These are phyloP conservation scores for Starmerella geochares DNA, from an alignment of 805 yeast species.

Conservation along the genomic window DNA sequence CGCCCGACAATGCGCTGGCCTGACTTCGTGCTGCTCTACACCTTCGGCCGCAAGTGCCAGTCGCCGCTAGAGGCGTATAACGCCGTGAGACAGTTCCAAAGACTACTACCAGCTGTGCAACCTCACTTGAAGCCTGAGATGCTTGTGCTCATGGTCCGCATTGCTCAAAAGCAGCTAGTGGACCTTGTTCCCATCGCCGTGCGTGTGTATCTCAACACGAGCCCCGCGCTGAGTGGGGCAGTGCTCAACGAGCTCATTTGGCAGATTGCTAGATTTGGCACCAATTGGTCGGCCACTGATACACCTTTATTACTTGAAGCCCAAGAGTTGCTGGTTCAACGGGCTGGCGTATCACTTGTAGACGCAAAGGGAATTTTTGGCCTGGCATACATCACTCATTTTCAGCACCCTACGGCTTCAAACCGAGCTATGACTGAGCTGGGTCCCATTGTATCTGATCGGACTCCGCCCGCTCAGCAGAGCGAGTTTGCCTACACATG, in stretches of 20 bases:
- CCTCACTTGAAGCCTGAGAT: slow-evolving; percentile 22
- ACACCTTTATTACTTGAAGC: slow-evolving; percentile 24
- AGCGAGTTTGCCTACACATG: slow-evolving; percentile 18
- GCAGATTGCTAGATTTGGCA: slow-evolving; percentile 27
- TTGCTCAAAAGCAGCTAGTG: slow-evolving; percentile 21
- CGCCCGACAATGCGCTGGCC: slow-evolving; percentile 26
- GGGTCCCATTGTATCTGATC: background rate
- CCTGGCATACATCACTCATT: slow-evolving; percentile 25
- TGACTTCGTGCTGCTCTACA: slow-evolving; percentile 25
- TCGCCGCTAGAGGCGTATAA: slow-evolving; percentile 25
- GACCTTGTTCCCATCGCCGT: slow-evolving; percentile 27
- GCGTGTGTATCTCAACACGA: slow-evolving; percentile 20
- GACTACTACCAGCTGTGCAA: slow-evolving; percentile 9
- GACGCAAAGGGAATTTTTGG: slow-evolving; percentile 30
- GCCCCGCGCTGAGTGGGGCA: background rate
- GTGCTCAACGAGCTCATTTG: slow-evolving; percentile 28
- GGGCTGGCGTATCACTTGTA: slow-evolving; percentile 17
- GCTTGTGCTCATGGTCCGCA: slow-evolving; percentile 20
- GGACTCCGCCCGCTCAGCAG: slow-evolving; percentile 7
- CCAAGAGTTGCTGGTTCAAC: slow-evolving; percentile 24
- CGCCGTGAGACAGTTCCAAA: slow-evolving; percentile 23
- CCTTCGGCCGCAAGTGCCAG: slow-evolving; percentile 23
- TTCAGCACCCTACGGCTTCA: slow-evolving; percentile 14
- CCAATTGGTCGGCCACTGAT: slow-evolving; percentile 22
- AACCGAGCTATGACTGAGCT: slow-evolving; percentile 10